A percentile compares a stretch with the other conserved stretches of the same genome.
Evolutionary conservation across 805 yeast genomes (phyloP).

Genomic region (Saturnispora besseyi): DNA sequence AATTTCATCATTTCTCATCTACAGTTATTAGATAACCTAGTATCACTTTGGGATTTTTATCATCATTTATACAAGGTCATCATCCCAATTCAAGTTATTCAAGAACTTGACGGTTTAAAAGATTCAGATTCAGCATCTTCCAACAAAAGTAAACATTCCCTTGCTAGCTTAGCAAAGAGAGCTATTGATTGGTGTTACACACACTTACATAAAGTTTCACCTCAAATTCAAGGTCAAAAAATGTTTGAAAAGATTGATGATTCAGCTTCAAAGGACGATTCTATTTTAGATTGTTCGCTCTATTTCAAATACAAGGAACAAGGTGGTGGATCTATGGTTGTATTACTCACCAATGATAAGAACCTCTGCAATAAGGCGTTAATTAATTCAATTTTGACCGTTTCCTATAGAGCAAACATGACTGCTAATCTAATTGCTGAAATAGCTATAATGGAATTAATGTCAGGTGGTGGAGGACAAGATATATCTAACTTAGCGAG

Average conservation of each 20-base stretch:
- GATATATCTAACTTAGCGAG: conserved; percentile 8
- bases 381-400: conserved; percentile 55
- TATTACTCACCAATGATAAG: conserved; percentile 72
- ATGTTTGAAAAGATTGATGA: conserved; percentile 42
- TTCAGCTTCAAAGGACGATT: conserved; percentile 54
- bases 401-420: conserved; percentile 42
- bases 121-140: conserved; percentile 28
- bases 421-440: conserved; percentile 35
- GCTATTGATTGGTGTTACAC: conserved; percentile 74
- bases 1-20: conserved; percentile 72
- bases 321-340: conserved; percentile 33
- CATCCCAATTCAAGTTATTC: conserved; percentile 61
- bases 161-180: conserved; percentile 43
- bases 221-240: conserved; percentile 58
- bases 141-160: conserved; percentile 7
- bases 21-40: conserved; percentile 44
- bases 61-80: conserved; percentile 40
- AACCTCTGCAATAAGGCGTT: conserved; percentile 76
- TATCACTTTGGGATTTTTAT: conserved; percentile 28
- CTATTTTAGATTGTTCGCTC: conserved; percentile 78
- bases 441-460: conserved; percentile 30
- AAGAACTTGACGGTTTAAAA: conserved; percentile 81
- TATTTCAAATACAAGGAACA: conserved; percentile 38
- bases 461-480: background rate
- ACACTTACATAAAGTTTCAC: conserved; percentile 42